A percentile compares a stretch with the other conserved stretches of the same genome.
These are phyloP conservation scores for Cordyceps tenuipes DNA, from an alignment of 2,329 filamentous ascomycete genomes.

Conservation along the genomic window DNA sequence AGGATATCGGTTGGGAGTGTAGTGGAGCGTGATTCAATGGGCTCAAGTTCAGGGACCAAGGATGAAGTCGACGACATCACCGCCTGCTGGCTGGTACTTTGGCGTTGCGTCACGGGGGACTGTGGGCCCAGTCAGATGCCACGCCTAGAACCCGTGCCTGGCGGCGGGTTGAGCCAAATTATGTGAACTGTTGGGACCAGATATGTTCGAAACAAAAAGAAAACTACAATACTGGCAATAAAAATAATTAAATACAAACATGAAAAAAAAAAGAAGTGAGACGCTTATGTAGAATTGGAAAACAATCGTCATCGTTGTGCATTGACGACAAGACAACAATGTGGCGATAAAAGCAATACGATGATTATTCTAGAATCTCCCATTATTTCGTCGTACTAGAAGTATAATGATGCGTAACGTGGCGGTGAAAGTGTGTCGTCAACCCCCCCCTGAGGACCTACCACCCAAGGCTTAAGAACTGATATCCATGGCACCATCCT, in stretches of 20 bases:
- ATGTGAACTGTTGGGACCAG: neutral
- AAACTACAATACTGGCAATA: neutral
- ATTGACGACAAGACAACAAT: too few species aligned
- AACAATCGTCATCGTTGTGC: too few species aligned
- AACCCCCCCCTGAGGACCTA: neutral
- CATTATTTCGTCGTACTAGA: too few species aligned
- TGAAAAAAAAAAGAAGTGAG: too few species aligned
- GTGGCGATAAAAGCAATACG: too few species aligned
- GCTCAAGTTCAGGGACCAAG: neutral
- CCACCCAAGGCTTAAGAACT: neutral
- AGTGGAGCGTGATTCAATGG: neutral
- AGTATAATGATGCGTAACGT: too few species aligned
- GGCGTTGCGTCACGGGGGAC: neutral
- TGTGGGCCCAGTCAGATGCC: constrained; percentile 10
- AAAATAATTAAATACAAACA: neutral
- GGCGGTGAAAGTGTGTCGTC: too few species aligned
- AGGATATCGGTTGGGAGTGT: neutral
- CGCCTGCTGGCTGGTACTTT: neutral
- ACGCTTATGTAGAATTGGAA: too few species aligned
- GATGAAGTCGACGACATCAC: too few species aligned
- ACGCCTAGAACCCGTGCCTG: neutral
- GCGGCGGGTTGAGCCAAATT: neutral
- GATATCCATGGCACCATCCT: constrained; percentile 5
- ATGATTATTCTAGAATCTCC: too few species aligned
- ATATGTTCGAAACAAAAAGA: neutral